Evolutionary conservation across 2,329 filamentous ascomycete species (phyloP).

Genomic region (Cladosporium velox): DNA sequence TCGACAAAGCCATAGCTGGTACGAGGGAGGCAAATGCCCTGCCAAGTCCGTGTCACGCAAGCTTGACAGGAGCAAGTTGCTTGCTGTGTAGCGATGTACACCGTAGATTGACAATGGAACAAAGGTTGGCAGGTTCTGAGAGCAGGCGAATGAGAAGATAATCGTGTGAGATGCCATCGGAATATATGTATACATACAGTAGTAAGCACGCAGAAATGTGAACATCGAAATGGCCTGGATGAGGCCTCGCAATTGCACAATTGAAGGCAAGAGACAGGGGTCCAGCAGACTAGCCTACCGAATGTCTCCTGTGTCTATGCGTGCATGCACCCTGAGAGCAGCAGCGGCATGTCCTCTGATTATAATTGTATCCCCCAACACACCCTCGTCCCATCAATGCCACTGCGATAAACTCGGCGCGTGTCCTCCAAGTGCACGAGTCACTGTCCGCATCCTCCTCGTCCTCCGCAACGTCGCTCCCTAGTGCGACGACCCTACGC

Average conservation of each 20-base stretch:
- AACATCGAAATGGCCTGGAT: background rate
- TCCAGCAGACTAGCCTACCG: background rate
- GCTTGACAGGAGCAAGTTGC: background rate
- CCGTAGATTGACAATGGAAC: too few relatives aligned
- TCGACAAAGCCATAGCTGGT: too few relatives aligned
- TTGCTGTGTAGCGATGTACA: too few relatives aligned
- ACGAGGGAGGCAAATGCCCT: background rate
- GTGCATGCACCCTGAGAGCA: background rate
- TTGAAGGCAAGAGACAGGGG: background rate
- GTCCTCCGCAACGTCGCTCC: slow-evolving; percentile 7
- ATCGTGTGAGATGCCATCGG: too few relatives aligned
- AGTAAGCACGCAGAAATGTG: background rate
- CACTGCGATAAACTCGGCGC: background rate
- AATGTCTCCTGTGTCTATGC: background rate
- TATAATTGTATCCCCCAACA: background rate
- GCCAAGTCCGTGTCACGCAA: background rate
- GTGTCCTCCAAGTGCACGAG: background rate
- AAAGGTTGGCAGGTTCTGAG: too few relatives aligned
- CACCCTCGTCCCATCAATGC: background rate
- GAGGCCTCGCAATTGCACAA: background rate
- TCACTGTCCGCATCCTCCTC: background rate
- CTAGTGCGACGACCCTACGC: background rate
- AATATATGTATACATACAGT: background rate
- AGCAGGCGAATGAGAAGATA: too few relatives aligned
- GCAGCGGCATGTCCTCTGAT: background rate